Evolutionary conservation across 306 rosid species (phyloP), one percentile per base, ranked within the genome.

Genomic region (Quillaja saponaria): DNA sequence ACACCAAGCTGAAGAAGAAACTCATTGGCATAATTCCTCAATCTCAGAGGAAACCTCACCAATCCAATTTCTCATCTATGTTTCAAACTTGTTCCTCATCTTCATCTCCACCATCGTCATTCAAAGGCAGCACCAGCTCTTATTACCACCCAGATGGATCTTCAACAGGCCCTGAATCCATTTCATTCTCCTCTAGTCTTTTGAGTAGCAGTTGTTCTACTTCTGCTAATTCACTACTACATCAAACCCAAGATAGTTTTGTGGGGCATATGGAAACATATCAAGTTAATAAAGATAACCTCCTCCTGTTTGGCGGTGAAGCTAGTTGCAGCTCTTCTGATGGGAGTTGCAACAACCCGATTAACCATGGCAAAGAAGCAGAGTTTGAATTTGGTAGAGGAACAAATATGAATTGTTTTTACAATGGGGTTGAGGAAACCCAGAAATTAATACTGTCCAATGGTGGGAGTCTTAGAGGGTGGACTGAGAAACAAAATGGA

Each of bases 1-100:
- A 91, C 87, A 88, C 96, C n/a, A 88, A 86, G 70, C 95, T 91
- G 4, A 91, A 86, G 90, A 91, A 88, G 76, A 91, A 88, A 62
- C 60, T 81, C 35, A 74, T 81, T 79, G 58, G 63, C 56, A 52
- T 61, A 49, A 69, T 69, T 49, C 60, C 61, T 46, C 66, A 67
- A 58, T 13, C 78, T 39, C 83, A 71, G 6, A 48, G 44, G 56
- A 81, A 78, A 12, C 37, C 69, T 62, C 80, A 65, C n/a, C 71
- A 72, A 55, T 58, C 49, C 15, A 54, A 70, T 58, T 61, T 46
- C 74, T 65, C 73, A 31, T 54, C 83, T 13, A 45, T 54, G 49
- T 74, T 80, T 54, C 80, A 82, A 71, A 45, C 58, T 37, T 58
- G 81, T 20, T 68, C 72, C 33, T 44, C 58, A 34, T 21, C 64